phyloP scores from a whole-genome alignment of 1,139 yeast species.

The Oligophagozyma castellii region DNA sequence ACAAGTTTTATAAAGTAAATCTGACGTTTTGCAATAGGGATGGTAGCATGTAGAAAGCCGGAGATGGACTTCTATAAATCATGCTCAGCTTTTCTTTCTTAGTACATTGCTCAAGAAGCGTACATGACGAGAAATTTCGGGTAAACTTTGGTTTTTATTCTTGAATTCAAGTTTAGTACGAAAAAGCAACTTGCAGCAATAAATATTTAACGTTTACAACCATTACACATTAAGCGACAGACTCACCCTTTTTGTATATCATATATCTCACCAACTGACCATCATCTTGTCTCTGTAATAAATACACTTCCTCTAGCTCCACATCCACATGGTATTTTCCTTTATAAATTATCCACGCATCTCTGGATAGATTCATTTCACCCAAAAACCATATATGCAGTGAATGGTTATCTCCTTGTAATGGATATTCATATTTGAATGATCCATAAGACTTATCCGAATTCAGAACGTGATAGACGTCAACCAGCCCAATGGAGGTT shows the following conservation, averaged over 20 bases:
- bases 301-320: constrained; percentile 17
- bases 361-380: constrained; percentile 14
- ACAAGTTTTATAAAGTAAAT: no score
- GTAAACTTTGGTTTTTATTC: no score
- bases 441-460: constrained; percentile 19
- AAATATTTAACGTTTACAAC: no score
- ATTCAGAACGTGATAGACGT: constrained; percentile 14
- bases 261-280: constrained; percentile 18
- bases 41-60: no score
- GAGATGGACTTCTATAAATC: no score
- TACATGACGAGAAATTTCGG: no score
- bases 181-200: no score
- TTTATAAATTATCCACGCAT: constrained; percentile 15
- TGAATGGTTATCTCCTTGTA: constrained; percentile 15
- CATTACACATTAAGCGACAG: no score
- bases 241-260: constrained; percentile 15
- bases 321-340: constrained; percentile 23
- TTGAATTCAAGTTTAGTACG: no score
- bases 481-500: constrained; percentile 11
- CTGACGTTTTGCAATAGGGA: no score
- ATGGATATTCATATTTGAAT: constrained; percentile 20
- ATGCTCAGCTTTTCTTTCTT: no score
- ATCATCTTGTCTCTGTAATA: constrained; percentile 15
- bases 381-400: constrained; percentile 22
- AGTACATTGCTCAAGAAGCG: no score